These are phyloP conservation scores for Cladophialophora psammophila DNA, from an alignment of 2,329 filamentous ascomycete genomes.

Conservation along the genomic window DNA sequence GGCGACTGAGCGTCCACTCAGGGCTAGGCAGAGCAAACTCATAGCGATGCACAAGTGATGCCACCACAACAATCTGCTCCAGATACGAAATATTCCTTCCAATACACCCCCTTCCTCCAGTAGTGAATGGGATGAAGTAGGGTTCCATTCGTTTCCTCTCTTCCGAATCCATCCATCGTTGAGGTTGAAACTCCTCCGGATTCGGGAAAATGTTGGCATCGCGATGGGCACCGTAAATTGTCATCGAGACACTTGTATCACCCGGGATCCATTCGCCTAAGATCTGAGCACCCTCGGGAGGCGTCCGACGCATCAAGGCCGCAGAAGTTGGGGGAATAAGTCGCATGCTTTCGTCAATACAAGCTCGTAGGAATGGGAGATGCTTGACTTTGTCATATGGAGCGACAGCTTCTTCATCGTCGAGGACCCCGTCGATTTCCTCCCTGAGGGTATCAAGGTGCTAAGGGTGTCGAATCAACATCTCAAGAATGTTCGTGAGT, in stretches of 20 bases:
- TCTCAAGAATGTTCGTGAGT: constrained; percentile 42
- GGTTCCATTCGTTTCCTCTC: constrained; percentile 58
- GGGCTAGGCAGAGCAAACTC: constrained; percentile 44
- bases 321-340: constrained; percentile 69
- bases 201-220: constrained; percentile 73
- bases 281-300: constrained; percentile 64
- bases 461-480: background rate
- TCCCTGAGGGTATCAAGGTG: constrained; percentile 41
- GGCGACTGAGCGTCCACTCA: constrained; percentile 42
- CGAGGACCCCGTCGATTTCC: constrained; percentile 56
- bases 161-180: constrained; percentile 58
- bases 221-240: constrained; percentile 76
- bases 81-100: constrained; percentile 38
- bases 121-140: constrained; percentile 52
- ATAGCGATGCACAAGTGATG: constrained; percentile 44
- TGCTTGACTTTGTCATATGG: constrained; percentile 58
- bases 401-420: constrained; percentile 53
- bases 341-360: constrained; percentile 77
- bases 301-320: constrained; percentile 73
- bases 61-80: constrained; percentile 40
- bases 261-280: constrained; percentile 72
- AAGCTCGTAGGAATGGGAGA: constrained; percentile 76
- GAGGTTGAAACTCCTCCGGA: constrained; percentile 69
- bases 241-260: constrained; percentile 76
- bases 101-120: constrained; percentile 55